These are phyloP conservation scores for Crinitomyces ghanaensis DNA, from an alignment of 805 yeast genomes.

Conservation along the genomic window DNA sequence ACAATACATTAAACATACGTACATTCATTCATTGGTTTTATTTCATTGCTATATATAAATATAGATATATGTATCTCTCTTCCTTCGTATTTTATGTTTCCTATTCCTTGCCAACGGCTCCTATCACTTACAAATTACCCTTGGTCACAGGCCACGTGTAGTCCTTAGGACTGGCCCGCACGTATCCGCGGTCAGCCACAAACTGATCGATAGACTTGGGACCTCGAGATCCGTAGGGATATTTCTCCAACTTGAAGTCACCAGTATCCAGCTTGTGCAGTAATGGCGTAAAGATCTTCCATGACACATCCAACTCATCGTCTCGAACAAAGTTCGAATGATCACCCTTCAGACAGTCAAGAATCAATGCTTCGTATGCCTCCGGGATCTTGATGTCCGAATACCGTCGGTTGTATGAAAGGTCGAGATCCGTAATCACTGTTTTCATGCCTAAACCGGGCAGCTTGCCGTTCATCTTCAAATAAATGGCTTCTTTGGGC, in stretches of 20 bases:
- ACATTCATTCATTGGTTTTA: too few species aligned
- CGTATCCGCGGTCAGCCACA: constrained; percentile 59
- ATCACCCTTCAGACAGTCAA: constrained; percentile 83
- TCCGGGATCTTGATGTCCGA: constrained; percentile 90
- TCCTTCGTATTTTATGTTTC: too few species aligned
- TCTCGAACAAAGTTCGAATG: constrained; percentile 97
- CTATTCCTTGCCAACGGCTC: too few species aligned
- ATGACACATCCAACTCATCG: constrained; percentile 88
- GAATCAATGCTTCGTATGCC: constrained; percentile 91
- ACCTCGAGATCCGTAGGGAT: constrained; percentile 88
- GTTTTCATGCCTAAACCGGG: constrained; percentile 84
- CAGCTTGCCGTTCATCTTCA: constrained; percentile 85
- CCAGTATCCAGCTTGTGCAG: constrained; percentile 69
- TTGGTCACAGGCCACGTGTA: constrained; percentile 76
- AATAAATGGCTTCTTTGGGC: constrained; percentile 87
- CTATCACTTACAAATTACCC: constrained; percentile 17
- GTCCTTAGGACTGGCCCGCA: constrained; percentile 45
- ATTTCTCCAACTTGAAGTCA: constrained; percentile 51
- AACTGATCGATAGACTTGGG: constrained; percentile 56
- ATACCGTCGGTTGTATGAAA: constrained; percentile 74
- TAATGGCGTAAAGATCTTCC: constrained; percentile 90
- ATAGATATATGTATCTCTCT: too few species aligned
- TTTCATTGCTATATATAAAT: too few species aligned
- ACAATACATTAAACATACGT: too few species aligned
- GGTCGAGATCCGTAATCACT: constrained; percentile 79